Conservation (phyloP, 345 rosid species). For the Toxicodendron radicans region DNA sequence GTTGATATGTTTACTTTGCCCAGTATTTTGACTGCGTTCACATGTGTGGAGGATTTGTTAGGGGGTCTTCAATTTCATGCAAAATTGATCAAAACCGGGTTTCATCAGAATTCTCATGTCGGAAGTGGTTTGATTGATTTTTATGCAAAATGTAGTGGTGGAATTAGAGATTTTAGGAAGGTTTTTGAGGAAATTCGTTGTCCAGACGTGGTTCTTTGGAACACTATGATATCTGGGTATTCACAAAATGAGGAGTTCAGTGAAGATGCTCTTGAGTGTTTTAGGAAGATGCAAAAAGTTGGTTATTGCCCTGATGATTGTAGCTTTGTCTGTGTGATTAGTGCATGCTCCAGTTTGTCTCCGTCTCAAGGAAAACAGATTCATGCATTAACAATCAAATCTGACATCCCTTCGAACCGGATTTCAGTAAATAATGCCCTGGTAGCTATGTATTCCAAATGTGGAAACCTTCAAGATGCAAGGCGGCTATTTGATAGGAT, state of each 20-base stretch:
- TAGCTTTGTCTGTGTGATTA: conserved; percentile 73
- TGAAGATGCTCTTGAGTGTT: conserved; percentile 68
- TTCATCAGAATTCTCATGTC: conserved; percentile 68
- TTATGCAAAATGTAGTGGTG: conserved; percentile 72
- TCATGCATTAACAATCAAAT: conserved; percentile 70
- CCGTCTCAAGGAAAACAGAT: conserved; percentile 80
- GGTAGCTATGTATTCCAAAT: conserved; percentile 71
- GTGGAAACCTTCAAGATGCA: conserved; percentile 71
- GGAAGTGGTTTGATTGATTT: conserved; percentile 91
- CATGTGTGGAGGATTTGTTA: conserved; percentile 47
- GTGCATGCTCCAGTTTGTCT: conserved; percentile 74
- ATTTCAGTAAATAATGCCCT: conserved; percentile 72
- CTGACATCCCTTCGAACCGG: conserved; percentile 61
- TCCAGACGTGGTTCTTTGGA: conserved; percentile 85
- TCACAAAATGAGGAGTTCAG: conserved; percentile 63
- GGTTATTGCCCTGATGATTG: conserved; percentile 86
- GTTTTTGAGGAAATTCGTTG: conserved; percentile 63
- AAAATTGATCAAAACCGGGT: conserved; percentile 63
- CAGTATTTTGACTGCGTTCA: conserved; percentile 74
- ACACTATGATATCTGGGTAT: conserved; percentile 87
- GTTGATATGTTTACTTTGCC: conserved; percentile 83
- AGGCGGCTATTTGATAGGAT: conserved; percentile 67
- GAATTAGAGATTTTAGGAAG: conserved; percentile 54
- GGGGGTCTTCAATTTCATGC: conserved; percentile 86
- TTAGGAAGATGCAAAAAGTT: conserved; percentile 52